Percentiles rank a stretch among this genome's conserved stretches.
Evolutionary conservation across 1,284 basidiomycete genomes (phyloP).

Genomic region (Wallemia ichthyophaga): DNA sequence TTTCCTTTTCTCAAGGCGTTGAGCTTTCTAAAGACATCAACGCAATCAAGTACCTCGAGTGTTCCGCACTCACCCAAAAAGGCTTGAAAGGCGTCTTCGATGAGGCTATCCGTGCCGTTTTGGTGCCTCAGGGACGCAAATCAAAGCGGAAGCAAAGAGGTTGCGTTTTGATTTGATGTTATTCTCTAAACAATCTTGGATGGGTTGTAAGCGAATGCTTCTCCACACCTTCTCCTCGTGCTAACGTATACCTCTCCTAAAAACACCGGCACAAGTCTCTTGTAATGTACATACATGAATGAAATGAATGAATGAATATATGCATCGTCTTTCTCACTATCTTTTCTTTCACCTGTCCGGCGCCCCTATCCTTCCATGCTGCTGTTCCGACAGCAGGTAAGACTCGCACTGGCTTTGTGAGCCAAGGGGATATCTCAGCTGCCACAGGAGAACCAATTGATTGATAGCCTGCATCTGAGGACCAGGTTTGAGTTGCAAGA

Average conservation of each 20-base stretch:
- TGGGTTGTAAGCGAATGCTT: too few relatives aligned
- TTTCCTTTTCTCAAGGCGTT: constrained; percentile 59
- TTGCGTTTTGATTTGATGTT: constrained; percentile 15
- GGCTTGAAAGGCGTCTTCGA: constrained; percentile 74
- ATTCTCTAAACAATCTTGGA: background rate
- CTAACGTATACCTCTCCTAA: too few relatives aligned
- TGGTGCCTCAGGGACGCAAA: constrained; percentile 15
- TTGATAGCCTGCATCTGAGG: constrained; percentile 35
- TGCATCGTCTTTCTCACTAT: too few relatives aligned
- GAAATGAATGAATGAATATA: too few relatives aligned
- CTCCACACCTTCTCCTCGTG: too few relatives aligned
- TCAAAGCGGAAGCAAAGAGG: constrained; percentile 15
- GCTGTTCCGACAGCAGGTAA: constrained; percentile 32
- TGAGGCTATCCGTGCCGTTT: constrained; percentile 48
- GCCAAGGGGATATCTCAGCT: constrained; percentile 37
- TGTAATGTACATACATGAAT: background rate
- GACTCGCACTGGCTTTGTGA: constrained; percentile 31
- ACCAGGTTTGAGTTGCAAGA: constrained; percentile 30
- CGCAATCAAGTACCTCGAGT: constrained; percentile 67
- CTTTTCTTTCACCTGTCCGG: too few relatives aligned
- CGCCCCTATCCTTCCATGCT: constrained; percentile 2
- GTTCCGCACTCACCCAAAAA: constrained; percentile 91
- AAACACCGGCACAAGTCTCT: too few relatives aligned
- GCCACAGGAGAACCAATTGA: constrained; percentile 43
- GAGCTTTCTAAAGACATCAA: constrained; percentile 67